Conservation (phyloP, 176 grass and related monocot genomes). For the Paspalum notatum region DNA sequence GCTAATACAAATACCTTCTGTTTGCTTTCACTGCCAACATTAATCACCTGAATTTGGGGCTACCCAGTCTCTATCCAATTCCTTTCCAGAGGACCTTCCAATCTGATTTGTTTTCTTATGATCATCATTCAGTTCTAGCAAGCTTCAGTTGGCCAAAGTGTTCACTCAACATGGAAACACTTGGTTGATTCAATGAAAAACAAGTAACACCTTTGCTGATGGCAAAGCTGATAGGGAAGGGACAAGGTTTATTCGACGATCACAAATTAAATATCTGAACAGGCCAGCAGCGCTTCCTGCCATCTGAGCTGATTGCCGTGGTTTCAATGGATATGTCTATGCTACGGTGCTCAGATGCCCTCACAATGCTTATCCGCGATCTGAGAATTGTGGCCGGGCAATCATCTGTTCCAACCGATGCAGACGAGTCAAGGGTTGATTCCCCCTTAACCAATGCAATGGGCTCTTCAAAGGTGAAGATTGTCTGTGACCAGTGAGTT, state of each 20-base stretch:
- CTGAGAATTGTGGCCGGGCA: constrained; percentile 53
- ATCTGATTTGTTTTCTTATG: background rate
- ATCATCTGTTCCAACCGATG: constrained; percentile 58
- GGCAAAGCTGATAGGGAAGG: background rate
- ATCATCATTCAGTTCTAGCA: background rate
- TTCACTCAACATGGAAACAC: background rate
- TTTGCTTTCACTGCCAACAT: background rate
- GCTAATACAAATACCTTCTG: background rate
- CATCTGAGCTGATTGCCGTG: constrained; percentile 52
- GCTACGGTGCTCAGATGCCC: constrained; percentile 71
- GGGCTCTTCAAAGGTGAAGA: constrained; percentile 85
- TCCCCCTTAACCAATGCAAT: constrained; percentile 53
- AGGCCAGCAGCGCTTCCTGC: constrained; percentile 61
- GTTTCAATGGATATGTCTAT: constrained; percentile 82
- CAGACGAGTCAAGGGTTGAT: constrained; percentile 22
- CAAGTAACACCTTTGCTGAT: background rate
- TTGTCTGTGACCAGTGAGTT: constrained; percentile 92
- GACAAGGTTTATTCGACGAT: background rate
- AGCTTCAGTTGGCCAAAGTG: background rate
- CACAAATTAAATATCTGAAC: constrained; percentile 90
- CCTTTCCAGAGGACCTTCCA: background rate
- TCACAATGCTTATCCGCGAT: constrained; percentile 78
- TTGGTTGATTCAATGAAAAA: background rate
- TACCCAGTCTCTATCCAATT: background rate
- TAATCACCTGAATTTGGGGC: background rate